These are phyloP conservation scores for Trifolium subterraneum DNA, from an alignment of 306 rosid genomes.

Conservation along the genomic window DNA sequence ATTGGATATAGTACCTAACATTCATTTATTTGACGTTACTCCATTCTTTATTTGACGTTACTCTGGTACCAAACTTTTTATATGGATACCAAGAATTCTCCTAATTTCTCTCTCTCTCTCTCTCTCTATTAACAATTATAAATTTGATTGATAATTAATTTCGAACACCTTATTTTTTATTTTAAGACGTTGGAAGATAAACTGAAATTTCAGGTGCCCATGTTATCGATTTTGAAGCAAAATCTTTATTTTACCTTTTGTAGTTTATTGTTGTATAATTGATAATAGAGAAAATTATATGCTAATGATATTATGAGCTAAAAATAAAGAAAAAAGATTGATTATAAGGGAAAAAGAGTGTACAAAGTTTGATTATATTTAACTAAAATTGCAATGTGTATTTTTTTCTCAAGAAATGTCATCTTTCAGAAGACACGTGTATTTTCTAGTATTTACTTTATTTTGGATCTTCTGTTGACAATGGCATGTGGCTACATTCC, in stretches of 20 bases:
- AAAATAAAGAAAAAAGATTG: too few relatives aligned
- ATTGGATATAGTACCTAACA: background rate
- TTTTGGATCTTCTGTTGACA: background rate
- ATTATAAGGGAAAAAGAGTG: background rate
- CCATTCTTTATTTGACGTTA: too few relatives aligned
- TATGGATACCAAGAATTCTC: too few relatives aligned
- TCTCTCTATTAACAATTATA: too few relatives aligned
- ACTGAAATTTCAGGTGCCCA: too few relatives aligned
- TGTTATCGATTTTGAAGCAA: background rate
- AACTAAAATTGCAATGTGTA: background rate
- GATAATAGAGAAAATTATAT: background rate
- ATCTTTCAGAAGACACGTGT: background rate
- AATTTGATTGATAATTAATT: too few relatives aligned
- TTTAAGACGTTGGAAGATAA: too few relatives aligned
- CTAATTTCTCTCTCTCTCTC: too few relatives aligned
- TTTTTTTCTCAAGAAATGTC: background rate
- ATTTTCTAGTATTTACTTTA: background rate
- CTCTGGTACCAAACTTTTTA: too few relatives aligned
- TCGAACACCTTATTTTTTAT: too few relatives aligned
- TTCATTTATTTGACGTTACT: background rate
- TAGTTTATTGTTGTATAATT: background rate
- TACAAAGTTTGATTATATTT: background rate
- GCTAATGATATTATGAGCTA: background rate
- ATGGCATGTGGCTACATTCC: conserved; percentile 3
- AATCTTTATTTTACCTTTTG: background rate